These are phyloP conservation scores for Peniophora sp. DNA, from an alignment of 1,284 basidiomycete species.

Conservation along the genomic window DNA sequence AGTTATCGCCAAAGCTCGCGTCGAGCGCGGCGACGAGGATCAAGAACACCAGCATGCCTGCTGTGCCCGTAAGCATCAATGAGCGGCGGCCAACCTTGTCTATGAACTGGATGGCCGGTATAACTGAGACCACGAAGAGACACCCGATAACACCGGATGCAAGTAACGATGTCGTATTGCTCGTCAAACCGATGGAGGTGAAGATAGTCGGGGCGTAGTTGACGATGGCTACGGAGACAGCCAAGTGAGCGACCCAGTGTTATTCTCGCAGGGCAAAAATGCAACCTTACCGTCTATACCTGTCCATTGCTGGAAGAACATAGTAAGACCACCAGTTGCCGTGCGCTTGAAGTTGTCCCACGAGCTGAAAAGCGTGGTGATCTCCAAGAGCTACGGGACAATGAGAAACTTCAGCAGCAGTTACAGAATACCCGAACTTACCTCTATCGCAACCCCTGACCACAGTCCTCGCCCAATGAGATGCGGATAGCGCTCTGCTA, in stretches of 20 bases:
- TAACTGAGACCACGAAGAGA: conserved; percentile 15
- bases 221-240: conserved; percentile 5
- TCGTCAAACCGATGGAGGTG: conserved; percentile 12
- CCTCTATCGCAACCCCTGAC: conserved; percentile 13
- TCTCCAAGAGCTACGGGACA: conserved; percentile 10
- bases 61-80: conserved; percentile 14
- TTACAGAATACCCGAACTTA: neutral
- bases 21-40: conserved; percentile 20
- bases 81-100: conserved; percentile 17
- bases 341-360: conserved; percentile 18
- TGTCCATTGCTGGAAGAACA: conserved; percentile 20
- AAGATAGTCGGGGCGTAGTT: conserved; percentile 18
- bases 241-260: neutral
- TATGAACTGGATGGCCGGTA: conserved; percentile 16
- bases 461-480: conserved; percentile 6
- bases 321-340: conserved; percentile 16
- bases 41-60: conserved; percentile 20
- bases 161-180: conserved; percentile 14
- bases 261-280: neutral
- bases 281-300: conserved; percentile 16
- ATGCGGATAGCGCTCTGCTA: conserved; percentile 14
- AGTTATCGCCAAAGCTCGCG: conserved; percentile 18
- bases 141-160: conserved; percentile 17
- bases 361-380: conserved; percentile 16
- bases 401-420: neutral